Conservation (phyloP, 1,284 basidiomycete species). For the Acaromyces ingoldii region DNA sequence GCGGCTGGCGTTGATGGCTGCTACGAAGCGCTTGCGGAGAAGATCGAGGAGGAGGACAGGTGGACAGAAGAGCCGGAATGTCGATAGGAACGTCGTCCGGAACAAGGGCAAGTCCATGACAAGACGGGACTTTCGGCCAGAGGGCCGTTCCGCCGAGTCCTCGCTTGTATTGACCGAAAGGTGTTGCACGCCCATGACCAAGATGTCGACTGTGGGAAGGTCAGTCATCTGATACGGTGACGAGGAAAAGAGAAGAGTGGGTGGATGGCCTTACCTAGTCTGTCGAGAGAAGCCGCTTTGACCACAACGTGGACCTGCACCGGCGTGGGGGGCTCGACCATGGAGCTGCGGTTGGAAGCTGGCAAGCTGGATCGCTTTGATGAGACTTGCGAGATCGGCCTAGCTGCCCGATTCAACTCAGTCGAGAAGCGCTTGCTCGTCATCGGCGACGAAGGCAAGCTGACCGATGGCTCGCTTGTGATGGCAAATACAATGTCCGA, state of each 20-base stretch:
- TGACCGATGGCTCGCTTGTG: conserved; percentile 22
- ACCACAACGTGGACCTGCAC: conserved; percentile 24
- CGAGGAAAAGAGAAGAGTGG: background rate
- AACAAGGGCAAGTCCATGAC: conserved; percentile 34
- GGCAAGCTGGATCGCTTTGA: conserved; percentile 40
- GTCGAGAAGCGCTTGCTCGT: conserved; percentile 40
- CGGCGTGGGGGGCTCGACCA: conserved; percentile 22
- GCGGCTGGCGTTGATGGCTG: conserved; percentile 39
- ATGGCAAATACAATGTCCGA: conserved; percentile 29
- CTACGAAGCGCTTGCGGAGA: conserved; percentile 37
- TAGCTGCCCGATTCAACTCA: conserved; percentile 26
- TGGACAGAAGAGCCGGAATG: conserved; percentile 34
- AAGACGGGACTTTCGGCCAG: conserved; percentile 27
- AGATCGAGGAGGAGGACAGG: conserved; percentile 42
- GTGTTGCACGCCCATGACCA: conserved; percentile 46
- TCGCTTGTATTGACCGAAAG: conserved; percentile 18
- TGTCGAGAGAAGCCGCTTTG: conserved; percentile 36
- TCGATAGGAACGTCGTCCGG: conserved; percentile 39
- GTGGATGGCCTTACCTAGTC: conserved; percentile 19
- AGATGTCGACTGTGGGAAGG: conserved; percentile 30
- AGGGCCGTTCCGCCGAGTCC: conserved; percentile 16
- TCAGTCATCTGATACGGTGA: too few relatives aligned
- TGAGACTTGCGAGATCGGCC: conserved; percentile 40
- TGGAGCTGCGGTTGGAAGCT: conserved; percentile 40
- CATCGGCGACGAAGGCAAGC: conserved; percentile 29